phyloP scores from a whole-genome alignment of 148 eudicot species.

The Drosera capensis region DNA sequence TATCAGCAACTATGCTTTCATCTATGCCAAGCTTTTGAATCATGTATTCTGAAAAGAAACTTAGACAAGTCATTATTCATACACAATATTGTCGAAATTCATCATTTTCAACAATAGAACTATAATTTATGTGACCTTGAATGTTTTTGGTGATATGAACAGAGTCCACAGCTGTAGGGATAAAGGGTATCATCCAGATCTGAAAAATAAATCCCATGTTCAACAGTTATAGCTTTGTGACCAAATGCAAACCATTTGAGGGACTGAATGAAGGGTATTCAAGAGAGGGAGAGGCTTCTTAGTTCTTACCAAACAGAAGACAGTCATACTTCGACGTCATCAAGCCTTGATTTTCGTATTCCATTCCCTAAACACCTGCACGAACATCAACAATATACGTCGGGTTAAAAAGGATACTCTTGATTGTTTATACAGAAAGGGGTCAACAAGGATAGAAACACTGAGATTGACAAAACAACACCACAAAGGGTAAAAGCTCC shows the following conservation, averaged over 20 bases:
- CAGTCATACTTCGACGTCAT: constrained; percentile 49
- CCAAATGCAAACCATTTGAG: neutral
- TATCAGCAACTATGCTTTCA: constrained; percentile 34
- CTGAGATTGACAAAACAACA: too few species aligned
- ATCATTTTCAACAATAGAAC: neutral
- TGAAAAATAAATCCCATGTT: constrained; percentile 14
- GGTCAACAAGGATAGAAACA: too few species aligned
- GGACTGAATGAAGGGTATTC: neutral
- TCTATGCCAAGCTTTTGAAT: constrained; percentile 64
- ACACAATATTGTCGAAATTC: neutral
- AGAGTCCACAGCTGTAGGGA: constrained; percentile 74
- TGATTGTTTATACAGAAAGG: too few species aligned
- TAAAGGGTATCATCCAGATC: constrained; percentile 98
- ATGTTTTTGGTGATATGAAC: constrained; percentile 44
- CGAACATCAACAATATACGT: too few species aligned
- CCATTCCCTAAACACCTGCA: too few species aligned
- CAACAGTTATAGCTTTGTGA: neutral
- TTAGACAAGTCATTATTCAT: neutral
- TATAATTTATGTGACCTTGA: constrained; percentile 23
- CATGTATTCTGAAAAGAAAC: constrained; percentile 47
- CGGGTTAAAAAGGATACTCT: too few species aligned
- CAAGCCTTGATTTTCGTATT: constrained; percentile 14
- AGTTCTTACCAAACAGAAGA: constrained; percentile 59
- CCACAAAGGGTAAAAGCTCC: too few species aligned
- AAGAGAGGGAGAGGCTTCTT: too few species aligned